Base-by-base conservation (phyloP, 164 flowering plant genomes). In the Litsea cubeba region DNA sequence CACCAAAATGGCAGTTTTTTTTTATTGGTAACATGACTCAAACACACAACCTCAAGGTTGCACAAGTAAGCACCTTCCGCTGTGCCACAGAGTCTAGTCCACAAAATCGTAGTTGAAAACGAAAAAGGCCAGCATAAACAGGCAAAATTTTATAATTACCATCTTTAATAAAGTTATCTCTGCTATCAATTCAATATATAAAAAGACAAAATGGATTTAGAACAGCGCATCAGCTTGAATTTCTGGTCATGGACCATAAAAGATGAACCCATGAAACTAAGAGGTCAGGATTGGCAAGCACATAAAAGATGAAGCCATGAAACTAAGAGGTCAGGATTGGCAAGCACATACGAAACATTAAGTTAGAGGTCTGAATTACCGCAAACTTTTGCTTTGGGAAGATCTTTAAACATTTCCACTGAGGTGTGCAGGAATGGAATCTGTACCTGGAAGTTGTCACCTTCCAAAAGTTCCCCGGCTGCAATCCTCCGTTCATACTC, bases 401-500 rank as follows among this genome's bases (percentile, higher is more conserved):
- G 18, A 54, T 54, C 17, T 4, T 54, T 15, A 54, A 54, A 54
- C 60, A 54, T 54, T 54, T 54, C n/a, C 17, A 54, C 17, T 54
- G 60, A 54, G 46, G 17, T 18, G 58, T 51, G 10, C n/a, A 3
- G 11, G 25, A 2, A 17, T 30, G 58, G 71, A 17, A 17, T 11
- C 22, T 12, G 65, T 80, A 91, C 99, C 94, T 95, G 99, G 77
- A 88, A 88, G 40, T 35, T 78, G 82, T 95, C 99, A 74, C 98
- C 99, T 78, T 88, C 97, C 65, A 83, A 71, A 62, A 95, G 96
- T 75, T 95, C 99, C 70, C 98, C 95, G 3, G 87, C 81, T 24
- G 87, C 82, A 74, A 95, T 89, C 84, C 99, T 85, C 32, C 93
- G 81, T 74, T 90, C 92, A 82, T 93, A 95, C 85, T 95, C 99